phyloP scores from a whole-genome alignment of 768 basidiomycete species.

The Xerocomellus intermedius region DNA sequence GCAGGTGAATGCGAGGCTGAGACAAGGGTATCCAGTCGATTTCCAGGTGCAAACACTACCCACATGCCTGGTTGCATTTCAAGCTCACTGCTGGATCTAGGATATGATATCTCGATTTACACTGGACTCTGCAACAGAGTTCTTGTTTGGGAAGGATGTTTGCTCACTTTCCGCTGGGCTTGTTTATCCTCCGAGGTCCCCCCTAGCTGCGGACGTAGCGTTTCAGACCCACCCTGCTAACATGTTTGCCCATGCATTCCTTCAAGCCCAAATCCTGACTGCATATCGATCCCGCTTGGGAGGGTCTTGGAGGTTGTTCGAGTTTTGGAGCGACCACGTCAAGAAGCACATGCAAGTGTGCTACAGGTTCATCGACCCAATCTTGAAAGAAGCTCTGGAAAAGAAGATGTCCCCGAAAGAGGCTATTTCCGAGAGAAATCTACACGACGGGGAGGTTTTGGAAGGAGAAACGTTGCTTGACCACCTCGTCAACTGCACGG shows the following conservation, averaged over 20 bases:
- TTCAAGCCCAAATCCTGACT: slow-evolving; percentile 44
- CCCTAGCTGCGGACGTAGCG: slow-evolving; percentile 5
- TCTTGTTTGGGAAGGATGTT: slow-evolving; percentile 52
- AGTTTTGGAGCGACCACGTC: slow-evolving; percentile 51
- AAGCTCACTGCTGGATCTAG: slow-evolving; percentile 26
- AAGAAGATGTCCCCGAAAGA: slow-evolving; percentile 33
- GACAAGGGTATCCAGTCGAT: slow-evolving; percentile 50
- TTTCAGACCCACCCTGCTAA: slow-evolving; percentile 35
- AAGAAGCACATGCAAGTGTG: slow-evolving; percentile 46
- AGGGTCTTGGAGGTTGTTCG: slow-evolving; percentile 47
- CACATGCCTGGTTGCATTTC: neutral
- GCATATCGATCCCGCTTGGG: slow-evolving; percentile 42
- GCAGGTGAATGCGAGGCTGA: slow-evolving; percentile 42
- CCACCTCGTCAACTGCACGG: slow-evolving; percentile 29
- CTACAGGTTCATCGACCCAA: slow-evolving; percentile 51
- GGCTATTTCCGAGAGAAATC: slow-evolving; percentile 3
- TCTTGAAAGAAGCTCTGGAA: slow-evolving; percentile 46
- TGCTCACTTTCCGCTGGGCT: slow-evolving; percentile 46
- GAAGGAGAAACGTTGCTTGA: slow-evolving; percentile 33
- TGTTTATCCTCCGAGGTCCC: slow-evolving; percentile 42
- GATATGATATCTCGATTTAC: slow-evolving; percentile 58
- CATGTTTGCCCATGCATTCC: slow-evolving; percentile 49
- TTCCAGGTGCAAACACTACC: slow-evolving; percentile 42
- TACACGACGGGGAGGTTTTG: slow-evolving; percentile 3
- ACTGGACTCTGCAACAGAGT: slow-evolving; percentile 57